Percentiles rank a stretch among this genome's conserved stretches.
These are phyloP conservation scores for Eucalyptus regnans DNA, from an alignment of 345 rosid genomes.

Conservation along the genomic window DNA sequence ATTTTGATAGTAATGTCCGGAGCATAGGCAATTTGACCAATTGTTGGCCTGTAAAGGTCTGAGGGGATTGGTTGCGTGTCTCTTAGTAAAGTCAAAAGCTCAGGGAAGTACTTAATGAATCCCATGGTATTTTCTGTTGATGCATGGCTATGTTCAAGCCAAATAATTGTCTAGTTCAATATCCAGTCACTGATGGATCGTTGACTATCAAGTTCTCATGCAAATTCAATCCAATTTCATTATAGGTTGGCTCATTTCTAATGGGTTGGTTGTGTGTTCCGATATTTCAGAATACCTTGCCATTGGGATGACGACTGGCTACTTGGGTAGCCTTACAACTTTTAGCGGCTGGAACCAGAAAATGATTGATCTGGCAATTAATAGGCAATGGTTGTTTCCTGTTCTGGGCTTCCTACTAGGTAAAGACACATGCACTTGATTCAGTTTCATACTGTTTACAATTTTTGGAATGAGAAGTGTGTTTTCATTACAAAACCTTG, in stretches of 20 bases:
- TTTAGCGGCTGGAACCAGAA: constrained; percentile 94
- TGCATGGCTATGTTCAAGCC: neutral
- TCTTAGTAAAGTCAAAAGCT: neutral
- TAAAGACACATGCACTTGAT: neutral
- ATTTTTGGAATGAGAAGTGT: neutral
- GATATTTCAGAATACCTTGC: constrained; percentile 52
- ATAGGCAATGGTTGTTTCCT: constrained; percentile 62
- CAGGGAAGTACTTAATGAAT: neutral
- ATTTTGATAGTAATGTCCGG: neutral
- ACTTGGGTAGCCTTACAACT: constrained; percentile 78
- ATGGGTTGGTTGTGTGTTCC: constrained; percentile 47
- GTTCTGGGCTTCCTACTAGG: constrained; percentile 62
- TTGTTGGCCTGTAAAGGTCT: neutral
- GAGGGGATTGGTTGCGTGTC: neutral
- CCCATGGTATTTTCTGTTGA: neutral
- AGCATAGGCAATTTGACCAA: neutral
- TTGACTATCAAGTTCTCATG: neutral
- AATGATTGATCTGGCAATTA: constrained; percentile 68
- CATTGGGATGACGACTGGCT: constrained; percentile 75
- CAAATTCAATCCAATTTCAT: neutral
- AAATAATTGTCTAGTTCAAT: neutral
- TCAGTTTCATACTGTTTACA: neutral
- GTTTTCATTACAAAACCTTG: neutral
- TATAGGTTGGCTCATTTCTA: neutral
- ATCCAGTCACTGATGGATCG: neutral